phyloP scores from a whole-genome alignment of 2,329 filamentous ascomycete species.

The Reticulascus tulasneorum region DNA sequence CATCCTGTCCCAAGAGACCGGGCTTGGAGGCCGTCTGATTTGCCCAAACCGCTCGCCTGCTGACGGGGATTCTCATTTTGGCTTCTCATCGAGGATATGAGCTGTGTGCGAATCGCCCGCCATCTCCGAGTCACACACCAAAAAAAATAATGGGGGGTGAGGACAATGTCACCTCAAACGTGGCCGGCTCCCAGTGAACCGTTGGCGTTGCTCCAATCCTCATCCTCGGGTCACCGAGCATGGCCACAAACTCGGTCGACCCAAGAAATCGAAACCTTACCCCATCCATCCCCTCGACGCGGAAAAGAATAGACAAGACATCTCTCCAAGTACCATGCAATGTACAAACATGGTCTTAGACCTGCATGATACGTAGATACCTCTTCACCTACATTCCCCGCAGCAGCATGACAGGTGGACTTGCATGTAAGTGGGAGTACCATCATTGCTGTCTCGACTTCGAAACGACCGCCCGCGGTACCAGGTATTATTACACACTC shows the following conservation, averaged over 20 bases:
- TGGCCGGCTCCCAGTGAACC: slow-evolving; percentile 8
- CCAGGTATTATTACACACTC: slow-evolving; percentile 24
- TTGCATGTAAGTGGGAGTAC: slow-evolving; percentile 17
- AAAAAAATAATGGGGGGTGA: slow-evolving; percentile 14
- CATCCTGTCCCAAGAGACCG: no score
- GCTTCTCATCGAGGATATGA: neutral
- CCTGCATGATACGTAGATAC: slow-evolving; percentile 26
- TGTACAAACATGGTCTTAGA: slow-evolving; percentile 25
- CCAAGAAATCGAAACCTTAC: no score
- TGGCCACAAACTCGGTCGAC: slow-evolving; percentile 7
- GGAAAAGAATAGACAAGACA: no score
- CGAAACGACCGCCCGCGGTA: slow-evolving; percentile 20
- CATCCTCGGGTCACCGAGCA: slow-evolving; percentile 11
- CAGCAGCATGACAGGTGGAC: slow-evolving; percentile 31
- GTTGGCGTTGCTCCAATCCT: slow-evolving; percentile 7
- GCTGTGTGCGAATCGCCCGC: slow-evolving; percentile 12
- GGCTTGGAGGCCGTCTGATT: no score
- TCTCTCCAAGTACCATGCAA: no score
- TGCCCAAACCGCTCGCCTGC: neutral
- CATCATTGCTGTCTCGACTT: slow-evolving; percentile 16
- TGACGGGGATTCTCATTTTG: neutral
- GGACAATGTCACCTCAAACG: slow-evolving; percentile 7
- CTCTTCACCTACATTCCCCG: slow-evolving; percentile 22
- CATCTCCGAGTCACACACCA: no score
- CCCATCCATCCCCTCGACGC: no score